Evolutionary conservation across 306 rosid genomes (phyloP).

Genomic region (Quercus gilva): DNA sequence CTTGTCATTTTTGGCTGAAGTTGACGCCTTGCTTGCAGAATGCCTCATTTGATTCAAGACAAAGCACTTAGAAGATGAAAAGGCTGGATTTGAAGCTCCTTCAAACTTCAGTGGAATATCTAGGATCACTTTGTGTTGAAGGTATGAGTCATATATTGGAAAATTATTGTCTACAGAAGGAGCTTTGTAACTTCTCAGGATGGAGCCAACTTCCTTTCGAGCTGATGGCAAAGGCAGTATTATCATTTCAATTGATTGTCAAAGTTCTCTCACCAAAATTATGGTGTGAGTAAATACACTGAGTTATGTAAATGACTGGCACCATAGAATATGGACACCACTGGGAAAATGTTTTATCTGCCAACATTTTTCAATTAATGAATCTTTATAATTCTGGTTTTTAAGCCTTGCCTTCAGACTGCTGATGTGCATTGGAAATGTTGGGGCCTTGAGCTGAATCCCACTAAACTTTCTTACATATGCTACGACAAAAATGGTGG

Average conservation of each 20-base stretch:
- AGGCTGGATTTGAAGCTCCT: slow-evolving; percentile 24
- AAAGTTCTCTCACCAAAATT: slow-evolving; percentile 1
- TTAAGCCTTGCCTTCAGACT: background rate
- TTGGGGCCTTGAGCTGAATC: background rate
- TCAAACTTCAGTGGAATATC: slow-evolving; percentile 7
- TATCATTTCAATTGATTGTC: background rate
- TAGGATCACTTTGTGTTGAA: background rate
- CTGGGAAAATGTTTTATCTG: background rate
- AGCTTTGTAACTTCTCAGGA: slow-evolving; percentile 14
- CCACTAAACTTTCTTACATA: background rate
- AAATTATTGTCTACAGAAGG: background rate
- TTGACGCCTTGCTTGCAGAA: slow-evolving; percentile 6
- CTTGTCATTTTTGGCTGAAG: background rate
- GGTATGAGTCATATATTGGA: slow-evolving; percentile 14
- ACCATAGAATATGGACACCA: background rate
- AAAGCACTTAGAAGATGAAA: background rate
- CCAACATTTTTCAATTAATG: background rate
- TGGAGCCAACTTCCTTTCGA: background rate
- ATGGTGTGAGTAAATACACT: slow-evolving; percentile 24
- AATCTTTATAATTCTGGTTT: background rate
- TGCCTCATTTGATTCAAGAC: background rate
- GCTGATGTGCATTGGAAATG: background rate
- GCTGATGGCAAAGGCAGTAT: background rate
- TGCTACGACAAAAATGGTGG: background rate
- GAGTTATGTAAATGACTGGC: slow-evolving; percentile 27